These are phyloP conservation scores for Ceratocystis albifundus DNA, from an alignment of 2,329 filamentous ascomycete genomes.

Conservation along the genomic window DNA sequence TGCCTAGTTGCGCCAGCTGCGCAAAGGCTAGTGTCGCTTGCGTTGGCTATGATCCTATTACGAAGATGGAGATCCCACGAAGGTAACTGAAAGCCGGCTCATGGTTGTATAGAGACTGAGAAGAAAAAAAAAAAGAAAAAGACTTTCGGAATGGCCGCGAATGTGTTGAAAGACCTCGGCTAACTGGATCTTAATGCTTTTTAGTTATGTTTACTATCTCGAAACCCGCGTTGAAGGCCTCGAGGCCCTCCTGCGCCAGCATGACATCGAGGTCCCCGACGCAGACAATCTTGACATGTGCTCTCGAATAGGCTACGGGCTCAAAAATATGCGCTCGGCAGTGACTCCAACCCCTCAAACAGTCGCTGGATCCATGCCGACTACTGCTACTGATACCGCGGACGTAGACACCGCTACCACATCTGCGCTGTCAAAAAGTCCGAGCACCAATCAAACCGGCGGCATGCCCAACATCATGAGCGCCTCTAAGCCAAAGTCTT, in stretches of 20 bases:
- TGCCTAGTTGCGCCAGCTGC: constrained; percentile 83
- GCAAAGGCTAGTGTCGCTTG: constrained; percentile 87
- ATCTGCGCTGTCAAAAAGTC: not conserved
- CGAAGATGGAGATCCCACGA: constrained; percentile 86
- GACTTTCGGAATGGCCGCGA: too few relatives aligned
- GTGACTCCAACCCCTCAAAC: constrained; percentile 6
- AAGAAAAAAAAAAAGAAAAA: too few relatives aligned
- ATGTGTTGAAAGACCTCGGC: not conserved
- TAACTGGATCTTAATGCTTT: constrained; percentile 14
- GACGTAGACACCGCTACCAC: not conserved
- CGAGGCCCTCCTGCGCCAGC: constrained; percentile 58
- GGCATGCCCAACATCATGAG: constrained; percentile 67
- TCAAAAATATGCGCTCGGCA: constrained; percentile 14
- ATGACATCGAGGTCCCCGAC: constrained; percentile 60
- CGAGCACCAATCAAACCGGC: constrained; percentile 26
- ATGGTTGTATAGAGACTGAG: too few relatives aligned
- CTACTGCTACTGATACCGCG: not conserved
- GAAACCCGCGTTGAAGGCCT: constrained; percentile 77
- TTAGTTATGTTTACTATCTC: constrained; percentile 85
- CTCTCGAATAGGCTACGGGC: constrained; percentile 38
- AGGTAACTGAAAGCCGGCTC: constrained; percentile 49
- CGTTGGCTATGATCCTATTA: constrained; percentile 92
- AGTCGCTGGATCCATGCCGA: not conserved
- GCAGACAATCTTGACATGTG: constrained; percentile 57
- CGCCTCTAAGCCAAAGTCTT: constrained; percentile 64